Base-by-base conservation (phyloP, 208 protist species). In the Porcisia hertigi region DNA sequence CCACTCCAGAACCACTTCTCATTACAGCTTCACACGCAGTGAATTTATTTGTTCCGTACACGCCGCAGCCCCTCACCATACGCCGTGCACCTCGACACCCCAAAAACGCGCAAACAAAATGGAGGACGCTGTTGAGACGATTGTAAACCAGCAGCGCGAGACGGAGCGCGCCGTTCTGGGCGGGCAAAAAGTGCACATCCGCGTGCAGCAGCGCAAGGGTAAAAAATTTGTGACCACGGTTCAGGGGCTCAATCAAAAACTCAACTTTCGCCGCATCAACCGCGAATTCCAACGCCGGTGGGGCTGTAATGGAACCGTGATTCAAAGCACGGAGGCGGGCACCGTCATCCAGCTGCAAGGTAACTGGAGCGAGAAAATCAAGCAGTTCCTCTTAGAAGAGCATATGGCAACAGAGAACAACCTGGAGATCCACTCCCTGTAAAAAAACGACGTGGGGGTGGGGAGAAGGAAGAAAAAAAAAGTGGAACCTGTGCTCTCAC, bases 341-440 rank as follows among this genome's bases (percentile, higher is more conserved):
- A 95, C 80, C n/a, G 96, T 99, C 62, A 94, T 99, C 66, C 97
- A 99, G 88, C 87, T 99, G 39, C 97, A 99, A 87, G 98, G 98
- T 25, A 98, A 99, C 82, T 98, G 98, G 79, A 91, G 97, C 58
- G 92, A 99, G 60, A 88, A 96, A 53, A 82, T 98, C 43, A 87
- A 88, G 64, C 69, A 96, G 30, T 99, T 99, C 84, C 72, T 99
- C 30, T 79, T 98, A 62, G 86, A 96, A 47, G 94, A 99, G 81
- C 87, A 94, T 69, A 97, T 99, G 64, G 84, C 82, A 47, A 89
- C 82, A 11, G 88, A 91, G 60, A 87, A 92, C 62, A 90, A 91
- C 71, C 81, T 99, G 53, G 98, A 99, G 76, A 96, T 98, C n/a
- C 98, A 99, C 84, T 98, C 97, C 69, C 96, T 98, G 72, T 99